Base-by-base conservation (phyloP, 345 rosid genomes). In the Eucalyptus tenuipes region DNA sequence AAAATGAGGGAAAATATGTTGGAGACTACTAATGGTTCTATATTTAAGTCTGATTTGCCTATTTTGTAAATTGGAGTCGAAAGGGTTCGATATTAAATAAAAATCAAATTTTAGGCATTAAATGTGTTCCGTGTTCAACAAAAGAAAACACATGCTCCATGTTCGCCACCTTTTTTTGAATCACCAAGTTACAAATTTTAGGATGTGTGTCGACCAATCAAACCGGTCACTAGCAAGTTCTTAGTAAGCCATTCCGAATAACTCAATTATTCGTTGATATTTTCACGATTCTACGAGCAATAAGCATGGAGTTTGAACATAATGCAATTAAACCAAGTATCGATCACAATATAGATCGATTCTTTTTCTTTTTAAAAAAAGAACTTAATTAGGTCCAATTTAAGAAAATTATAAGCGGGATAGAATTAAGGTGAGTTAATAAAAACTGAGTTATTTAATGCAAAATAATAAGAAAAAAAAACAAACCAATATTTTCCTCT, bases 151-250 rank as follows among this genome's bases (percentile, higher is more conserved):
- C 1, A 16, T 50, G 53, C 20, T 6, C 8, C 4, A 16, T 16
- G 0, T 50, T 7, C 4, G 0, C 17, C 55, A 7, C 55, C 22
- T 90, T 50, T 17, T 50, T 3, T 0, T 7, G 0, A 50, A 50
- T 50, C 9, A 50, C 22, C 53, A 7, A 50, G 20, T 50, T 50
- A 50, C 53, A 50, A 50, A 50, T 50, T 50, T 50, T 50, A 16
- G 4, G 4, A 16, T 50, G 8, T 16, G 2, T 50, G 22, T 0
- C 0, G 0, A 49, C 18, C 52, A 49, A 49, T 16, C 20, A 16
- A 1, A 50, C 0, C 1, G 0, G 0, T 50, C 8, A 50, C 20
- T 0, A 16, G 0, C 3, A 6, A 50, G 8, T 6, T 16, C 2
- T 16, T 50, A 50, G 0, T 4, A 52, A 6, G 53, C 4, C 20